Evolutionary conservation across 2,329 filamentous ascomycete species (phyloP).

Genomic region (Aspergillus flavus): DNA sequence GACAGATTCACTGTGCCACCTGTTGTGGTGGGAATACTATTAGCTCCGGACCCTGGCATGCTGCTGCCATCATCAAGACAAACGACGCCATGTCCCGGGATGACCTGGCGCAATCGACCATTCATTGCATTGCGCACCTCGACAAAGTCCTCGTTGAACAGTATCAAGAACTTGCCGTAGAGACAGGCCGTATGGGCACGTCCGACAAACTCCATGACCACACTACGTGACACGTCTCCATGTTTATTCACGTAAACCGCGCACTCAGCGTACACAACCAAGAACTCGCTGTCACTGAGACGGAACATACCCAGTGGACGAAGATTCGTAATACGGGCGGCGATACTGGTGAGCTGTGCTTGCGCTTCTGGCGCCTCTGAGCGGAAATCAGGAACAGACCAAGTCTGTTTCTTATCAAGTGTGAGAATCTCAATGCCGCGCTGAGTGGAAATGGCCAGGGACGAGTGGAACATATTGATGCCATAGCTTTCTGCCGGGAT

Average conservation of each 20-base stretch:
- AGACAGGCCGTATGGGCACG: constrained; percentile 84
- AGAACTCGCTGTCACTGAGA: constrained; percentile 86
- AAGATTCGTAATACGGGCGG: constrained; percentile 78
- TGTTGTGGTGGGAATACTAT: constrained; percentile 47
- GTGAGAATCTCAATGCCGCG: constrained; percentile 96
- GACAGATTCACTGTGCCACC: constrained; percentile 29
- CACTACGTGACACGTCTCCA: constrained; percentile 87
- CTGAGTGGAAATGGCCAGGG: constrained; percentile 85
- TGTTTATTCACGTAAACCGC: constrained; percentile 98
- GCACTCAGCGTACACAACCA: constrained; percentile 92
- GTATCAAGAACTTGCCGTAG: constrained; percentile 85
- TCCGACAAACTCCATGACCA: constrained; percentile 99
- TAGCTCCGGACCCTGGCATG: constrained; percentile 39
- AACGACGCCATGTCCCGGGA: constrained; percentile 85
- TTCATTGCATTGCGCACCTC: constrained; percentile 97
- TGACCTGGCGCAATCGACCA: constrained; percentile 88
- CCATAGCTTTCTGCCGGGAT: constrained; percentile 93
- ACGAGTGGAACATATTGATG: constrained; percentile 94
- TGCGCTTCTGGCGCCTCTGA: constrained; percentile 61
- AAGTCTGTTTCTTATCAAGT: constrained; percentile 93
- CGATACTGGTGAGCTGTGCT: constrained; percentile 77
- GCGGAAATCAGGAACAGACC: constrained; percentile 82
- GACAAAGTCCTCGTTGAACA: constrained; percentile 96
- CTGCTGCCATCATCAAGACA: constrained; percentile 78
- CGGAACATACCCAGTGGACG: constrained; percentile 95